These are phyloP conservation scores for Xylaria polymorpha DNA, from an alignment of 2,329 filamentous ascomycete genomes.

Conservation along the genomic window DNA sequence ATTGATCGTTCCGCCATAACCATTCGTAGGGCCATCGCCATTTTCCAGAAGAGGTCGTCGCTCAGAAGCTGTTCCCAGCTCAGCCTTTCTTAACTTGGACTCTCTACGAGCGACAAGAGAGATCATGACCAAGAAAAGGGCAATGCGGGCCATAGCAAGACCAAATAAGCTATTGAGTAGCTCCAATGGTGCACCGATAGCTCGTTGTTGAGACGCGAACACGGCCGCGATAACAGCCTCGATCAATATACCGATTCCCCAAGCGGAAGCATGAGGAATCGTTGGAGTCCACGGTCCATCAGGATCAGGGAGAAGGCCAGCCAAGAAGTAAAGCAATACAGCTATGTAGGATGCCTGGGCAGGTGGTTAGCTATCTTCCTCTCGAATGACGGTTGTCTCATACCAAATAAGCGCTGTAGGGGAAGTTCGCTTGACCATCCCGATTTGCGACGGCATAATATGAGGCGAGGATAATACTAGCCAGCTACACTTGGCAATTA, in stretches of 20 bases:
- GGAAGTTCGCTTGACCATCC: conserved; percentile 50
- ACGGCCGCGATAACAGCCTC: conserved; percentile 54
- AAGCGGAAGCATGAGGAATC: conserved; percentile 53
- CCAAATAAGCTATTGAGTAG: conserved; percentile 50
- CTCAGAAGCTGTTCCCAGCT: conserved; percentile 51
- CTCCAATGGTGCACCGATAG: conserved; percentile 46
- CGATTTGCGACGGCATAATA: conserved; percentile 50
- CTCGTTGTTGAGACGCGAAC: conserved; percentile 48
- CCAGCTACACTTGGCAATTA: conserved; percentile 42
- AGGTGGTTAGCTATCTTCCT: conserved; percentile 28
- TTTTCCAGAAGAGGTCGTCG: conserved; percentile 56
- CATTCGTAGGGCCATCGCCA: conserved; percentile 48
- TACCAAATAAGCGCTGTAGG: conserved; percentile 56
- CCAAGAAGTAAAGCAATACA: conserved; percentile 56
- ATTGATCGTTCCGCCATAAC: conserved; percentile 45
- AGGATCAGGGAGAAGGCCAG: conserved; percentile 57
- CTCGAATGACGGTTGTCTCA: background rate
- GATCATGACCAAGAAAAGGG: conserved; percentile 53
- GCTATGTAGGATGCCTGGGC: conserved; percentile 54
- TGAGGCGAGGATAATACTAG: conserved; percentile 51
- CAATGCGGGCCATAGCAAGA: conserved; percentile 51
- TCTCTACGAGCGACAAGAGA: conserved; percentile 48
- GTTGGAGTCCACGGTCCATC: conserved; percentile 58
- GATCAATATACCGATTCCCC: conserved; percentile 51
- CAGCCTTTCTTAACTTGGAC: conserved; percentile 49